Evolutionary conservation across 805 yeast species (phyloP).

Genomic region (Metschnikowia orientalis): DNA sequence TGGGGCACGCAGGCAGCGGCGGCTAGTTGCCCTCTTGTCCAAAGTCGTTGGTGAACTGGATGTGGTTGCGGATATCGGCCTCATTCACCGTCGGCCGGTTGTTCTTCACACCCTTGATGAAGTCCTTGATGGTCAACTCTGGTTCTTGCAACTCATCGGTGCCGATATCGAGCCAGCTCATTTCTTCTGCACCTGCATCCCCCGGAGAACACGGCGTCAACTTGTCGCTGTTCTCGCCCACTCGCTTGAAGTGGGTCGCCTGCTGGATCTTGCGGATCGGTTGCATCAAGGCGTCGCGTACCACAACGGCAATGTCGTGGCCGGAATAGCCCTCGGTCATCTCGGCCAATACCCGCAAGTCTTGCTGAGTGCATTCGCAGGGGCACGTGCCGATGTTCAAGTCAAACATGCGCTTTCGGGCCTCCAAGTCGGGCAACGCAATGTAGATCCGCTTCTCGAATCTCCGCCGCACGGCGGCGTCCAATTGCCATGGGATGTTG

Average conservation of each 20-base stretch:
- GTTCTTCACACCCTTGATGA: conserved; percentile 83
- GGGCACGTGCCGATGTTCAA: conserved; percentile 89
- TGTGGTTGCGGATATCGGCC: conserved; percentile 75
- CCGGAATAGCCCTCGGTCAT: conserved; percentile 98
- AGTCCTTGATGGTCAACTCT: conserved; percentile 82
- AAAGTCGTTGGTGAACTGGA: conserved; percentile 86
- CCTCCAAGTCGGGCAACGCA: conserved; percentile 90
- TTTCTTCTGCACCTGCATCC: conserved; percentile 77
- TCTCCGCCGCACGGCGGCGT: conserved; percentile 94
- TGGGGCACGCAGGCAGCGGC: no score
- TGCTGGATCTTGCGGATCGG: conserved; percentile 93
- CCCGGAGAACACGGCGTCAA: conserved; percentile 97
- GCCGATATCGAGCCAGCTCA: conserved; percentile 89
- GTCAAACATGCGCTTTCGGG: conserved; percentile 90
- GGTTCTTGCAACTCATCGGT: conserved; percentile 91
- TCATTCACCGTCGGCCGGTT: conserved; percentile 94
- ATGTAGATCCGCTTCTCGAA: conserved; percentile 94
- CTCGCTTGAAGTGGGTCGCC: conserved; percentile 88
- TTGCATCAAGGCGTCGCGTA: conserved; percentile 95
- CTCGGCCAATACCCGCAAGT: conserved; percentile 73
- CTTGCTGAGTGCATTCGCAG: conserved; percentile 67
- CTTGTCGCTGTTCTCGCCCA: conserved; percentile 43
- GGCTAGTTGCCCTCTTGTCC: conserved; percentile 98
- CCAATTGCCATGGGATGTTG: conserved; percentile 98
- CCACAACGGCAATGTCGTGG: conserved; percentile 94